Percentiles rank a stretch among this genome's conserved stretches.
Conservation (phyloP, 164 flowering plant genomes). For the Aristolochia contorta region DNA sequence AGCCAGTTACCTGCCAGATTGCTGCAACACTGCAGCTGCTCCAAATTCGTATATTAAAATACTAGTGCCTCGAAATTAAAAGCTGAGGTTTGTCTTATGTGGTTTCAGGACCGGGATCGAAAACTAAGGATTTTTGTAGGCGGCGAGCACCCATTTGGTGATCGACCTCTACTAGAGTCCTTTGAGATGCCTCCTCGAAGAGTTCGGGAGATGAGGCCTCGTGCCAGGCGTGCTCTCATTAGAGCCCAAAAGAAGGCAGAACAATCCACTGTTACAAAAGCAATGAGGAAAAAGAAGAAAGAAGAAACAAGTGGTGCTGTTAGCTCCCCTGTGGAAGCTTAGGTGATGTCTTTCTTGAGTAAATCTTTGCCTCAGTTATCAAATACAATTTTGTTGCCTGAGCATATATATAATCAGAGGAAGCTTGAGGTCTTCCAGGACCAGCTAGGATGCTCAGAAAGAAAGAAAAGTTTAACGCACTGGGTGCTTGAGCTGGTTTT, state of each 20-base stretch:
- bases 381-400: too few species aligned
- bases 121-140: constrained; percentile 80
- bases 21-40: too few species aligned
- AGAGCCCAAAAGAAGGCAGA: constrained; percentile 79
- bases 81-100: background rate
- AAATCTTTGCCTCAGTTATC: too few species aligned
- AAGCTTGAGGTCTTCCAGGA: too few species aligned
- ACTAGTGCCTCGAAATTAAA: background rate
- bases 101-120: constrained; percentile 63
- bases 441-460: too few species aligned
- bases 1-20: too few species aligned
- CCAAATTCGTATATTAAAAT: too few species aligned
- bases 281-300: constrained; percentile 25
- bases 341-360: background rate
- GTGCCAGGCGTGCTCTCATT: constrained; percentile 73
- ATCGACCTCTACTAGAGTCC: constrained; percentile 54
- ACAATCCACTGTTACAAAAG: constrained; percentile 22
- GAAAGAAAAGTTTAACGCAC: too few species aligned
- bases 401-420: too few species aligned
- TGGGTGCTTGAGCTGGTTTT: too few species aligned
- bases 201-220: constrained; percentile 76
- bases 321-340: background rate
- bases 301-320: background rate
- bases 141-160: constrained; percentile 75
- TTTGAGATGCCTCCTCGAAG: constrained; percentile 66